A percentile compares a stretch with the other conserved stretches of the same genome.
phyloP scores from a whole-genome alignment of 768 basidiomycete species.

The Mycena filopes region DNA sequence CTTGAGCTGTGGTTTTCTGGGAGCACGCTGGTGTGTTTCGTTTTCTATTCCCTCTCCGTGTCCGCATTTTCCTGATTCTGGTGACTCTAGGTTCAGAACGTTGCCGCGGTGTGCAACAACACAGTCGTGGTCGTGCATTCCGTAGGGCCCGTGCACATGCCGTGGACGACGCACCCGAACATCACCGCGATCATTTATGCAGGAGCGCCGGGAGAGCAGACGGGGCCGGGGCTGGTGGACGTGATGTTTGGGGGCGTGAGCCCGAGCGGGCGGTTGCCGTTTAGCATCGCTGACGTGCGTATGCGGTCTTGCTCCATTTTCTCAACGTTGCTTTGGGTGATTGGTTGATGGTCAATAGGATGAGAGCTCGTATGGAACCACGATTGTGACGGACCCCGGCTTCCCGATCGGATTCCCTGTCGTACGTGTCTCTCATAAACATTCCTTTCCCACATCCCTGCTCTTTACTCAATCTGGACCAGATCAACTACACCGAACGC shows the following conservation, averaged over 20 bases:
- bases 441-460: constrained; percentile 30
- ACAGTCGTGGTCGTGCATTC: constrained; percentile 72
- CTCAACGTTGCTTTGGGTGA: no score
- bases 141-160: constrained; percentile 67
- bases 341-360: constrained; percentile 57
- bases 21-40: constrained; percentile 60
- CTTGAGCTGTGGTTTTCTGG: constrained; percentile 68
- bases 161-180: constrained; percentile 76
- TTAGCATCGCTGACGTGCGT: constrained; percentile 64
- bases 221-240: constrained; percentile 67
- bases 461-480: no score
- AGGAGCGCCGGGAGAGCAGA: constrained; percentile 69
- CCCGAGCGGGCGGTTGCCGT: constrained; percentile 63
- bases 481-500: neutral
- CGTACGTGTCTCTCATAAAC: constrained; percentile 33
- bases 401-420: constrained; percentile 40
- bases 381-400: constrained; percentile 23
- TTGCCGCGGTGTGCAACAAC: constrained; percentile 63
- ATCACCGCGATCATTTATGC: constrained; percentile 53
- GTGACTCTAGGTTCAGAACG: constrained; percentile 58
- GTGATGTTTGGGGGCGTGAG: constrained; percentile 65
- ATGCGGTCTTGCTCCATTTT: constrained; percentile 41
- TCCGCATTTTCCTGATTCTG: no score
- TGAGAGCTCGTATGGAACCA: constrained; percentile 21
- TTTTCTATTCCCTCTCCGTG: constrained; percentile 33